Percentiles rank a stretch among this genome's conserved stretches.
These are phyloP conservation scores for Russula vinacea DNA, from an alignment of 768 basidiomycete species.

Conservation along the genomic window DNA sequence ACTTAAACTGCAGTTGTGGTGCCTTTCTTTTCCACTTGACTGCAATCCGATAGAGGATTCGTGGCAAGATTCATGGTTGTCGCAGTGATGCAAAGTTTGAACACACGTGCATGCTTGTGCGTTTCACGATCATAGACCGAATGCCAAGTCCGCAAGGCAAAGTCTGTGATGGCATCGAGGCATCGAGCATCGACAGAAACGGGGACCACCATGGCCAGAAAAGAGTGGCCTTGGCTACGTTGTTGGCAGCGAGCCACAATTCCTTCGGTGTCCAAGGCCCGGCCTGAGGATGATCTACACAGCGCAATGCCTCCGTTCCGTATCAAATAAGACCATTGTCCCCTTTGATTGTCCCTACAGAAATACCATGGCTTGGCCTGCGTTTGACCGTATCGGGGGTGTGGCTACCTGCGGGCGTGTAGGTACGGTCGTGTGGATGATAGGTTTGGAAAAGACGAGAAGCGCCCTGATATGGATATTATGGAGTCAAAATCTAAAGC, in stretches of 20 bases:
- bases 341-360: neutral
- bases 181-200: neutral
- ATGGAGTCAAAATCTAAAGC: neutral
- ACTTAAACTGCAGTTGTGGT: neutral
- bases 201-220: neutral
- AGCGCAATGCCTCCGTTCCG: neutral
- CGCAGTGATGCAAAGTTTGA: neutral
- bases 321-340: neutral
- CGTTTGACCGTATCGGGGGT: neutral
- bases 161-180: neutral
- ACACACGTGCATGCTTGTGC: neutral
- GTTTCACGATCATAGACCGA: neutral
- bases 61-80: neutral
- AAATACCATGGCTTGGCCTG: neutral
- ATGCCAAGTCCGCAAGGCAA: neutral
- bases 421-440: neutral
- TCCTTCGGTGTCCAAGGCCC: neutral
- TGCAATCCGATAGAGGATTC: neutral
- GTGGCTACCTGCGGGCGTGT: neutral
- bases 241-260: neutral
- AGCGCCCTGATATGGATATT: neutral
- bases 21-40: neutral
- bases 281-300: neutral
- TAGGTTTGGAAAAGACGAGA: neutral
- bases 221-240: neutral